phyloP scores from a whole-genome alignment of 768 basidiomycete species.

The Lactarius quietus region DNA sequence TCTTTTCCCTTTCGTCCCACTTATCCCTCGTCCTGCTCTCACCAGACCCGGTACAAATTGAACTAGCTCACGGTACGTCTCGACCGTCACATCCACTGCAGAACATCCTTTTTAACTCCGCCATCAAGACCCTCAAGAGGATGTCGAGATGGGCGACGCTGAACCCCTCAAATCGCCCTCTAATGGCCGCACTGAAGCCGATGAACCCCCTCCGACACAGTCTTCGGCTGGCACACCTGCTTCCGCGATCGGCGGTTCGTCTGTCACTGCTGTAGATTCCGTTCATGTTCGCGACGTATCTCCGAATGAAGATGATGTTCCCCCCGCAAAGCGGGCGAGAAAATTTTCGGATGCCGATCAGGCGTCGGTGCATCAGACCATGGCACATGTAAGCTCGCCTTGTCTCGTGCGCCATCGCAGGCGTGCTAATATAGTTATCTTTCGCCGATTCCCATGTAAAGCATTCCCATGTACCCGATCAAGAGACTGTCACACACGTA shows the following conservation, averaged over 20 bases:
- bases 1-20: conserved; percentile 18
- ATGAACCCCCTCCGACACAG: conserved; percentile 28
- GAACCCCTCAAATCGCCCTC: conserved; percentile 27
- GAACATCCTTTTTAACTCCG: conserved; percentile 33
- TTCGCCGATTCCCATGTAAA: conserved; percentile 25
- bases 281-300: conserved; percentile 28
- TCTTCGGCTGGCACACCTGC: conserved; percentile 28
- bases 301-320: conserved; percentile 50
- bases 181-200: conserved; percentile 27
- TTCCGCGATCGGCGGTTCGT: conserved; percentile 33
- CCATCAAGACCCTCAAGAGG: conserved; percentile 14
- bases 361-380: conserved; percentile 62
- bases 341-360: conserved; percentile 74
- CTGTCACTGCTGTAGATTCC: conserved; percentile 34
- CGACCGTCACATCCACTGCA: conserved; percentile 51
- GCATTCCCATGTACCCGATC: conserved; percentile 18
- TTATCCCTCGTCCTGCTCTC: conserved; percentile 26
- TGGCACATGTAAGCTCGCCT: conserved; percentile 64
- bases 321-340: conserved; percentile 80
- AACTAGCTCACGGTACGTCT: conserved; percentile 42
- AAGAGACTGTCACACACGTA: conserved; percentile 18
- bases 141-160: conserved; percentile 29
- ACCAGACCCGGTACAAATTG: conserved; percentile 43
- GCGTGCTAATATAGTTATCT: conserved; percentile 55
- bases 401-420: conserved; percentile 46